phyloP scores from a whole-genome alignment of 2,329 filamentous ascomycete genomes.

The Ophiognomonia clavigignenti-juglandacearum region DNA sequence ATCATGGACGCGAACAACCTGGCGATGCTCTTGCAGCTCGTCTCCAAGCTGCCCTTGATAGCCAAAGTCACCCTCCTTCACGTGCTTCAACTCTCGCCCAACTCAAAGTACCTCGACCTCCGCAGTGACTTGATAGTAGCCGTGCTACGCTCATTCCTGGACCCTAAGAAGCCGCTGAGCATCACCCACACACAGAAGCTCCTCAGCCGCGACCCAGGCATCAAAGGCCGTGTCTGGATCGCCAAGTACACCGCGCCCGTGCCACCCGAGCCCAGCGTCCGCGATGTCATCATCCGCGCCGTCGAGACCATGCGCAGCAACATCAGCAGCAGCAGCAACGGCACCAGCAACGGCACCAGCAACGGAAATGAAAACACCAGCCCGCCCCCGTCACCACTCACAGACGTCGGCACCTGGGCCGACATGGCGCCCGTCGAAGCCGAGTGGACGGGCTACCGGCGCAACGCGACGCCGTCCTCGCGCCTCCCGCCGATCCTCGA shows the following conservation, averaged over 20 bases:
- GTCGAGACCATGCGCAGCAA: slow-evolving; percentile 52
- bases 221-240: slow-evolving; percentile 81
- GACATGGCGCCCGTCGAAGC: slow-evolving; percentile 56
- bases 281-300: slow-evolving; percentile 52
- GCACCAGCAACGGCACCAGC: slow-evolving; percentile 1
- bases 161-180: slow-evolving; percentile 38
- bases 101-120: slow-evolving; percentile 73
- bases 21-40: slow-evolving; percentile 26
- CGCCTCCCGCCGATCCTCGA: slow-evolving; percentile 54
- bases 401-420: slow-evolving; percentile 38
- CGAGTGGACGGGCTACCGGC: slow-evolving; percentile 72
- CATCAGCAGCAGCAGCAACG: neutral
- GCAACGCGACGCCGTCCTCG: slow-evolving; percentile 43
- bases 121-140: slow-evolving; percentile 68
- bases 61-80: slow-evolving; percentile 59
- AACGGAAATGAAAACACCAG: too few relatives aligned
- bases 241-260: slow-evolving; percentile 61
- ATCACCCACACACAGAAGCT: slow-evolving; percentile 60
- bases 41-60: slow-evolving; percentile 57
- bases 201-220: slow-evolving; percentile 56
- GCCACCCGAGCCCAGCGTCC: slow-evolving; percentile 51
- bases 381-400: slow-evolving; percentile 5
- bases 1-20: slow-evolving; percentile 17
- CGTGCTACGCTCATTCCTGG: slow-evolving; percentile 63
- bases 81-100: slow-evolving; percentile 62